Percentiles rank a stretch among this genome's conserved stretches.
Evolutionary conservation across 768 basidiomycete genomes (phyloP).

Genomic region (Lyophyllum atratum): DNA sequence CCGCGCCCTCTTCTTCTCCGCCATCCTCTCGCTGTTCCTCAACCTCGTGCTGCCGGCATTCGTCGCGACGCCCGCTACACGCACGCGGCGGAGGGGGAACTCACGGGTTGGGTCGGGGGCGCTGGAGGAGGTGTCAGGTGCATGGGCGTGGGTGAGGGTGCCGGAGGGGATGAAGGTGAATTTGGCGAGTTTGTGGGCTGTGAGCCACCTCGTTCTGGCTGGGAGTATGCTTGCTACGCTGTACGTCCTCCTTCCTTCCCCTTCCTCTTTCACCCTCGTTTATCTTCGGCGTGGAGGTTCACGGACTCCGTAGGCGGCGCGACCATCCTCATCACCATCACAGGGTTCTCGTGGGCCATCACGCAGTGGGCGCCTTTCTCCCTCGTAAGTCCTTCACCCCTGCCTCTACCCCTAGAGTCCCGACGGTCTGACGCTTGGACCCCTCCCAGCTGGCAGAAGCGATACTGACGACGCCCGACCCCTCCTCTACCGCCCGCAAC

Average conservation of each 20-base stretch:
- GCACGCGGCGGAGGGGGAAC: not conserved
- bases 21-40: constrained; percentile 64
- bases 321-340: constrained; percentile 72
- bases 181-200: constrained; percentile 75
- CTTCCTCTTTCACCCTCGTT: not conserved
- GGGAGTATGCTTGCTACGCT: constrained; percentile 80
- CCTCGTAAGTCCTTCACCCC: constrained; percentile 64
- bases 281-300: constrained; percentile 47
- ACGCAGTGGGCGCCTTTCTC: constrained; percentile 94
- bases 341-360: constrained; percentile 93
- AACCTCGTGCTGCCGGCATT: constrained; percentile 76
- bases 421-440: no score
- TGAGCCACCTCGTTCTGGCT: constrained; percentile 74
- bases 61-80: constrained; percentile 30
- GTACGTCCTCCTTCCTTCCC: constrained; percentile 49
- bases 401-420: no score
- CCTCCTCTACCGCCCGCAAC: no score
- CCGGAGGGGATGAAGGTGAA: constrained; percentile 55
- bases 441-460: no score
- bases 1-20: constrained; percentile 78
- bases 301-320: constrained; percentile 70
- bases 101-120: not conserved
- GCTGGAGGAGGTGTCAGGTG: not conserved
- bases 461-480: no score
- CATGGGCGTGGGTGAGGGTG: constrained; percentile 24